These are phyloP conservation scores for Arabis alpina DNA, from an alignment of 345 rosid genomes.

Conservation along the genomic window DNA sequence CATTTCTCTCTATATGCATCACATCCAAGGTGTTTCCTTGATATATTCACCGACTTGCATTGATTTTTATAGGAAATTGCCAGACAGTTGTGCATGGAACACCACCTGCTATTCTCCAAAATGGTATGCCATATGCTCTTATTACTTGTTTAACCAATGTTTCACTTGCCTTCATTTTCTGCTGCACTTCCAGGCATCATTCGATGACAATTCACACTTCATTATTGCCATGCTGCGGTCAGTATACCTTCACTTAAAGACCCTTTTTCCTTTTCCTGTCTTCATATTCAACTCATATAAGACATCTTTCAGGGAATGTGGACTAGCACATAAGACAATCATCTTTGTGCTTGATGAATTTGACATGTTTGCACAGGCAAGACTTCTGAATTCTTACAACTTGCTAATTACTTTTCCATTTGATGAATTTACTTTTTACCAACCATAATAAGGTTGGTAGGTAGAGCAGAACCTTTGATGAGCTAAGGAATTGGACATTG, in stretches of 20 bases:
- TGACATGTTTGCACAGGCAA: slow-evolving; percentile 95
- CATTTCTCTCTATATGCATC: neutral
- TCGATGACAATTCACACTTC: slow-evolving; percentile 91
- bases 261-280: slow-evolving; percentile 5
- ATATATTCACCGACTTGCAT: slow-evolving; percentile 10
- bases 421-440: too few species aligned
- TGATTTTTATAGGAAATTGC: slow-evolving; percentile 70
- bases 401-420: neutral
- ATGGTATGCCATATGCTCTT: slow-evolving; percentile 52
- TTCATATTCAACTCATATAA: slow-evolving; percentile 19
- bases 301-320: slow-evolving; percentile 77
- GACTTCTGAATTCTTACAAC: slow-evolving; percentile 17
- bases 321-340: slow-evolving; percentile 90
- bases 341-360: slow-evolving; percentile 89
- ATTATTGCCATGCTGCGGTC: slow-evolving; percentile 81
- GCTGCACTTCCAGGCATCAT: slow-evolving; percentile 71
- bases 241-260: slow-evolving; percentile 33
- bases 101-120: slow-evolving; percentile 80
- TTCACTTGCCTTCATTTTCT: slow-evolving; percentile 8
- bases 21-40: neutral
- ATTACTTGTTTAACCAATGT: slow-evolving; percentile 2
- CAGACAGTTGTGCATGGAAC: slow-evolving; percentile 83
- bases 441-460: slow-evolving; percentile 7
- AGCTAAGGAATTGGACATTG: neutral
- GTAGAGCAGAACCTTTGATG: slow-evolving; percentile 16